A percentile compares a stretch with the other conserved stretches of the same genome.
phyloP scores from a whole-genome alignment of 2,329 filamentous ascomycete genomes.

The Albifimbria verrucaria region DNA sequence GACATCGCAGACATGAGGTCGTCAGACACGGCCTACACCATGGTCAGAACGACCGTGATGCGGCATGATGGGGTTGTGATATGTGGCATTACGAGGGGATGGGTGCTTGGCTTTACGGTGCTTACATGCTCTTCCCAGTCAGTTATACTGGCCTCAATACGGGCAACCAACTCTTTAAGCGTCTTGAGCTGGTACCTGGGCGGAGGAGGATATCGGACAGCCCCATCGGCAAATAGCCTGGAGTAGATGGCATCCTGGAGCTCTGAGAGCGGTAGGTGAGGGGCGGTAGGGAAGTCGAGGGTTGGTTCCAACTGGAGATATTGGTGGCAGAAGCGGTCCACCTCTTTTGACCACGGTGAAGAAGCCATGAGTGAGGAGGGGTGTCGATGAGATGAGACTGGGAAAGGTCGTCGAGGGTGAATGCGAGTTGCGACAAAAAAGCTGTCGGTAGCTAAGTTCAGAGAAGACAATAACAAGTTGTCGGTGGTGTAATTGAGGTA shows the following conservation, averaged over 20 bases:
- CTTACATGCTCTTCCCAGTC: slow-evolving; percentile 88
- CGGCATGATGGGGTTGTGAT: not conserved
- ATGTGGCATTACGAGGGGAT: not conserved
- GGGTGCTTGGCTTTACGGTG: slow-evolving; percentile 12
- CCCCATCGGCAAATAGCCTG: slow-evolving; percentile 61
- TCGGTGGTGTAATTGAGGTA: no score
- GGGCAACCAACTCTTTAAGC: slow-evolving; percentile 68
- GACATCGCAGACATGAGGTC: slow-evolving; percentile 70
- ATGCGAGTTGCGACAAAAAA: no score
- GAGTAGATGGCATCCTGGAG: slow-evolving; percentile 66
- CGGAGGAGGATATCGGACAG: slow-evolving; percentile 57
- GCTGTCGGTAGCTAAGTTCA: no score
- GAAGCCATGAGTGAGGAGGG: not conserved
- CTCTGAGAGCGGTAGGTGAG: slow-evolving; percentile 53
- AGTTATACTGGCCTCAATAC: slow-evolving; percentile 70
- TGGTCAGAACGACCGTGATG: slow-evolving; percentile 19
- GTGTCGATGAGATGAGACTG: not conserved
- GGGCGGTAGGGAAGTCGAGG: slow-evolving; percentile 60
- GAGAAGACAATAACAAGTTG: no score
- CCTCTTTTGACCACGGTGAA: slow-evolving; percentile 13
- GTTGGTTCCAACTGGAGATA: slow-evolving; percentile 72
- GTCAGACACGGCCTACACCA: slow-evolving; percentile 73
- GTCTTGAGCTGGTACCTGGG: slow-evolving; percentile 67
- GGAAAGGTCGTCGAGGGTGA: not conserved
- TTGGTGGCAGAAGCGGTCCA: slow-evolving; percentile 63